Percentiles rank a stretch among this genome's conserved stretches.
Conservation (phyloP, 73 alveolate species). For the Tetrahymena elliotti region DNA sequence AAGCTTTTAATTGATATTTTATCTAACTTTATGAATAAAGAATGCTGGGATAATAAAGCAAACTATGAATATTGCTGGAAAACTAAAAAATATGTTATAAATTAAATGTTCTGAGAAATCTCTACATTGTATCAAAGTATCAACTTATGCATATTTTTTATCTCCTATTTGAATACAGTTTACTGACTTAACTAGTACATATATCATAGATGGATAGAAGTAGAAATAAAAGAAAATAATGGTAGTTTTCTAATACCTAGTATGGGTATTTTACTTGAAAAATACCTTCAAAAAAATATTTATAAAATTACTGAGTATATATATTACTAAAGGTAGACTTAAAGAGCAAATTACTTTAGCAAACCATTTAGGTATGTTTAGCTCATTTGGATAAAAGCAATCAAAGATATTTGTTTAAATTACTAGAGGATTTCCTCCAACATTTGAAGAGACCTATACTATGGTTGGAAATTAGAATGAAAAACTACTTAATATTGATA, state of each 20-base stretch:
- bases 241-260: neutral
- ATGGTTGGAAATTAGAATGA: neutral
- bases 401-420: neutral
- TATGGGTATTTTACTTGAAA: no score
- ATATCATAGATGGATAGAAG: neutral
- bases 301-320: no score
- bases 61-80: neutral
- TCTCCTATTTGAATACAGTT: neutral
- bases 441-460: neutral
- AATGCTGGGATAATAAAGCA: neutral
- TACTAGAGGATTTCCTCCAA: neutral
- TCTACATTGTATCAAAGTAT: neutral
- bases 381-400: neutral
- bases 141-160: neutral
- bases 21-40: neutral
- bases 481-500: neutral
- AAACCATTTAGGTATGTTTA: neutral
- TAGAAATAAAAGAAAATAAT: neutral
- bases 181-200: neutral
- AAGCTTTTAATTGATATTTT: neutral
- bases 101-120: neutral
- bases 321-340: neutral
- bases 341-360: neutral
- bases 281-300: neutral
- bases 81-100: neutral